phyloP scores from a whole-genome alignment of 73 alveolate species.

The Paramecium sexaurelia region DNA sequence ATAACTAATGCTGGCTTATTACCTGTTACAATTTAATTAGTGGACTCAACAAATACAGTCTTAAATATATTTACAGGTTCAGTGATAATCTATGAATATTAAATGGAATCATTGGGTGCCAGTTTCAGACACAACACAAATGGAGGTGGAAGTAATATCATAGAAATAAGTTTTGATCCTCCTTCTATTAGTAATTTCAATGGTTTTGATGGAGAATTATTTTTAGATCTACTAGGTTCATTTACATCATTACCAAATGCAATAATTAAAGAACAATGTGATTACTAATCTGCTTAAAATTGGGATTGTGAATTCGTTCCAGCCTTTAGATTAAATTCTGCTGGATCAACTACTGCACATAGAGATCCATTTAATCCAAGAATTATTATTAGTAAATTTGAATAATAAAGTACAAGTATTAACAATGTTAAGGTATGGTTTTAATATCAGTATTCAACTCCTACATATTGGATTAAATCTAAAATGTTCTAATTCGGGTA shows the following conservation, averaged over 20 bases:
- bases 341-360: not conserved
- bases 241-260: not conserved
- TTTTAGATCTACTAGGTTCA: not conserved
- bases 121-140: not conserved
- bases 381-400: not conserved
- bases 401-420: not conserved
- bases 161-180: not conserved
- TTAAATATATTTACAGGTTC: not conserved
- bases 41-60: not conserved
- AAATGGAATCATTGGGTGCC: not conserved
- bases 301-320: not conserved
- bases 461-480: not conserved
- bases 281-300: not conserved
- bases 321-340: not conserved
- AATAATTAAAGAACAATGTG: not conserved
- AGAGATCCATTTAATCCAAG: not conserved
- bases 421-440: not conserved
- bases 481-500: slow-evolving; percentile 8
- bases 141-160: not conserved
- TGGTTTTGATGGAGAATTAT: slow-evolving; percentile 39
- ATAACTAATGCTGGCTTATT: not conserved
- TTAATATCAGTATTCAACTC: not conserved
- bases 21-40: not conserved
- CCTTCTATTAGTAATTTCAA: not conserved
- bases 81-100: not conserved